Percentiles rank a stretch among this genome's conserved stretches.
These are phyloP conservation scores for Berkeleyomyces rouxiae DNA, from an alignment of 2,329 filamentous ascomycete genomes.

Conservation along the genomic window DNA sequence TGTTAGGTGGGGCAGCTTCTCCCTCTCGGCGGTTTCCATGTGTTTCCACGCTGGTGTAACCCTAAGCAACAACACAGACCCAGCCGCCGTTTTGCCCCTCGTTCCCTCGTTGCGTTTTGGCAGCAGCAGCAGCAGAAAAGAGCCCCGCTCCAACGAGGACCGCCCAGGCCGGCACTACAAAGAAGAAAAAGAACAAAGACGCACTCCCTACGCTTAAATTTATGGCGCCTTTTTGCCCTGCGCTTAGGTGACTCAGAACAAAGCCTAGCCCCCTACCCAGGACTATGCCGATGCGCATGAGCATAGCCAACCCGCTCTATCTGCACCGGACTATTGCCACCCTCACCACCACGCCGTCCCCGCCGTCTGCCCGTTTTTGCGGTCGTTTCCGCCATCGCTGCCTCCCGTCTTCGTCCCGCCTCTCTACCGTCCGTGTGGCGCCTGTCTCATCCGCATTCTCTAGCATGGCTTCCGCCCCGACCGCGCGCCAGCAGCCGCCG, in stretches of 20 bases:
- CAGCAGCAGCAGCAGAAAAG: not conserved
- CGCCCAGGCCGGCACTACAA: too few species aligned
- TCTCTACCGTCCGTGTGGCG: not conserved
- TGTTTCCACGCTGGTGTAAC: not conserved
- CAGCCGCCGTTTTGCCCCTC: not conserved
- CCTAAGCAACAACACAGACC: not conserved
- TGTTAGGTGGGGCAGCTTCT: not conserved
- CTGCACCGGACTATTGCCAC: conserved; percentile 1
- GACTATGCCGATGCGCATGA: conserved; percentile 4
- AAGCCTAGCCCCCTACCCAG: not conserved
- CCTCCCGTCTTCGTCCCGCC: not conserved
- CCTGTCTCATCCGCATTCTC: not conserved
- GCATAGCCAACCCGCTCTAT: not conserved
- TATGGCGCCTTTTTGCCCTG: conserved; percentile 1
- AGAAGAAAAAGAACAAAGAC: too few species aligned
- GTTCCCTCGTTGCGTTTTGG: not conserved
- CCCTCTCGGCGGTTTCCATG: not conserved
- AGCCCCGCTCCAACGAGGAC: not conserved
- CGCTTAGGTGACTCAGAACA: conserved; percentile 8
- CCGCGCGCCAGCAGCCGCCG: conserved; percentile 13
- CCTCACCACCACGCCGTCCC: not conserved
- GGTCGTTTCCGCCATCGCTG: not conserved
- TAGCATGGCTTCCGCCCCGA: conserved; percentile 11
- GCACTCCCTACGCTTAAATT: not conserved
- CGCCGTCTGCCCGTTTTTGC: not conserved